Evolutionary conservation across 108 stramenopile species (phyloP).

Genomic region (Cyclostephanos invisitatus): DNA sequence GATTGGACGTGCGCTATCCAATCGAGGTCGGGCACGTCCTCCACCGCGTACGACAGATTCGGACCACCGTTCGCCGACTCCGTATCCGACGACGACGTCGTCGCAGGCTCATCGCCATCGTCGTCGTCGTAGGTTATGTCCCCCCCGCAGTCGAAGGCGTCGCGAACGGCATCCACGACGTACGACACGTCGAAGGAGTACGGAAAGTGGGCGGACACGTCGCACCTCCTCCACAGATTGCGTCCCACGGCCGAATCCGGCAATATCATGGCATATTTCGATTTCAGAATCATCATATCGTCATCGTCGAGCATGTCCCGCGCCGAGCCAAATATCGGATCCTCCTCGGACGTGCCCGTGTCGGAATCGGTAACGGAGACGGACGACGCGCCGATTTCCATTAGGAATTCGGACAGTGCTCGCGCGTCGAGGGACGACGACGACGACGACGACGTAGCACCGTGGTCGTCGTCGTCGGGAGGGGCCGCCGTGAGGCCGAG

Average conservation of each 20-base stretch:
- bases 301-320: slow-evolving; percentile 13
- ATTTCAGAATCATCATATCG: not conserved
- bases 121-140: not conserved
- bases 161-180: slow-evolving; percentile 58
- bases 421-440: slow-evolving; percentile 23
- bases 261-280: slow-evolving; percentile 23
- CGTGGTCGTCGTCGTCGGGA: slow-evolving; percentile 3
- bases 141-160: slow-evolving; percentile 34
- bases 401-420: slow-evolving; percentile 70
- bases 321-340: slow-evolving; percentile 47
- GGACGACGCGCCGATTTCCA: slow-evolving; percentile 81
- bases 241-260: slow-evolving; percentile 45
- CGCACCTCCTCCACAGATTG: slow-evolving; percentile 70
- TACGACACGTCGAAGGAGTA: slow-evolving; percentile 52
- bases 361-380: slow-evolving; percentile 74
- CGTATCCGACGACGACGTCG: too few species aligned
- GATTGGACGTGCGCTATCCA: slow-evolving; percentile 82
- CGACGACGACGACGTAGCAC: slow-evolving; percentile 1
- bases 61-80: not conserved
- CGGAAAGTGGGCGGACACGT: slow-evolving; percentile 79
- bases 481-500: slow-evolving; percentile 20
- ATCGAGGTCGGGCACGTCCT: slow-evolving; percentile 67
- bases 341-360: slow-evolving; percentile 55
- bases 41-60: slow-evolving; percentile 40
- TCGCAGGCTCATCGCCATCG: not conserved